These are phyloP conservation scores for Ambrosia trifida DNA, from an alignment of 129 eudicot species.

Conservation along the genomic window DNA sequence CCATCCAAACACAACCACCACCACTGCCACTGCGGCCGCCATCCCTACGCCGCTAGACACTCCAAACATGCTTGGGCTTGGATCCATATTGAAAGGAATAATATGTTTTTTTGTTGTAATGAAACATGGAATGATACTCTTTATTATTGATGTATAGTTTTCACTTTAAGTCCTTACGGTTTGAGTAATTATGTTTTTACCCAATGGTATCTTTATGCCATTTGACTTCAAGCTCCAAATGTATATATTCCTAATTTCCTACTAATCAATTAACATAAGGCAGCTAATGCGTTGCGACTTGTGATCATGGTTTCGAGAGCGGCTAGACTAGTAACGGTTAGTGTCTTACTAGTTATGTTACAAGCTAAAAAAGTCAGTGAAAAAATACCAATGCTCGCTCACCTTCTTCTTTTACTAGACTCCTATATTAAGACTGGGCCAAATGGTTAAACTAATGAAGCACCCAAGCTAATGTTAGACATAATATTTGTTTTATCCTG, in stretches of 20 bases:
- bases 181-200: slow-evolving; percentile 13
- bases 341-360: too few relatives aligned
- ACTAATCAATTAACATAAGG: not conserved
- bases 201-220: not conserved
- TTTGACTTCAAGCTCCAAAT: too few relatives aligned
- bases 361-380: too few relatives aligned
- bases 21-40: not conserved
- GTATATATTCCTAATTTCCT: too few relatives aligned
- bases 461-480: too few relatives aligned
- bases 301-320: too few relatives aligned
- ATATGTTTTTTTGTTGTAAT: not conserved
- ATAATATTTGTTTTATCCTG: too few relatives aligned
- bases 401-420: not conserved
- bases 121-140: slow-evolving; percentile 17
- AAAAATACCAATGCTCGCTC: too few relatives aligned
- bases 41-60: not conserved
- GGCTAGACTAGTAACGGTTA: too few relatives aligned
- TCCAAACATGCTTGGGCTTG: slow-evolving; percentile 11
- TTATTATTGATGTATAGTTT: slow-evolving; percentile 11
- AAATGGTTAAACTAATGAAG: not conserved
- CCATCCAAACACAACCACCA: slow-evolving; percentile 9
- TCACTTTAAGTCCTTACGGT: slow-evolving; percentile 18
- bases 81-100: slow-evolving; percentile 20
- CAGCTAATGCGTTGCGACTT: too few relatives aligned
- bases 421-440: not conserved